Base-by-base conservation (phyloP, 169 alveolate species). In the Eimeria acervulina region DNA sequence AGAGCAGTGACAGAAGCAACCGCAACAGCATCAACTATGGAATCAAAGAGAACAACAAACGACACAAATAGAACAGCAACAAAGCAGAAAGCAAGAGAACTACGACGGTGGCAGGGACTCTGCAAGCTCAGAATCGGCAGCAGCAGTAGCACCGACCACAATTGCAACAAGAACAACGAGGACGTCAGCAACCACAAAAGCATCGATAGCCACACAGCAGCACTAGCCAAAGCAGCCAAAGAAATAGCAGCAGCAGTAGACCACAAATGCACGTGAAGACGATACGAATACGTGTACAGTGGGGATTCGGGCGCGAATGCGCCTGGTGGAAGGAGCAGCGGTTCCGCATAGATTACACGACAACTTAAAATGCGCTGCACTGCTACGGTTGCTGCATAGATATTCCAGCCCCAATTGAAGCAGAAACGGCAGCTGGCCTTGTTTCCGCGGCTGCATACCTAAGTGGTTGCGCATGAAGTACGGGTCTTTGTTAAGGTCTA, bases 401-500 rank as follows among this genome's bases (percentile, higher is more conserved):
- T 76, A 0, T 17, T 42, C 52, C 91, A 19, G 2, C 28, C 36
- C 51, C 26, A 6, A 8, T 63, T 21, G 81, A 33, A 51, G 61
- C 93, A 87, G 51, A 40, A 59, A 66, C 47, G 33, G 78, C 81
- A 85, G 38, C 52, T n/a, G 93, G 0, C 19, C 80, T 8, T 72
- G 61, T 55, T 38, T 23, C 59, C 26, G 59, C 19, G 10, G 66
- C n/a, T 33, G 81, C 96, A 6, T 28, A 93, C 99, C 99, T 81
- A 99, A 97, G 98, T 99, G 99, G 90, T 99, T 99, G 97, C 98
- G 98, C 98, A 98, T 96, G 90, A 99, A 98, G 96, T 99, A 99
- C 28, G 99, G 99, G 96, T 99, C 99, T 96, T 99, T 99, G 72
- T 98, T 97, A 68, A 99, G 96, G 97, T 99, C 99, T 47, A 97